These are phyloP conservation scores for Pezizomycotina sp. DNA, from an alignment of 2,329 filamentous ascomycete species.

Conservation along the genomic window DNA sequence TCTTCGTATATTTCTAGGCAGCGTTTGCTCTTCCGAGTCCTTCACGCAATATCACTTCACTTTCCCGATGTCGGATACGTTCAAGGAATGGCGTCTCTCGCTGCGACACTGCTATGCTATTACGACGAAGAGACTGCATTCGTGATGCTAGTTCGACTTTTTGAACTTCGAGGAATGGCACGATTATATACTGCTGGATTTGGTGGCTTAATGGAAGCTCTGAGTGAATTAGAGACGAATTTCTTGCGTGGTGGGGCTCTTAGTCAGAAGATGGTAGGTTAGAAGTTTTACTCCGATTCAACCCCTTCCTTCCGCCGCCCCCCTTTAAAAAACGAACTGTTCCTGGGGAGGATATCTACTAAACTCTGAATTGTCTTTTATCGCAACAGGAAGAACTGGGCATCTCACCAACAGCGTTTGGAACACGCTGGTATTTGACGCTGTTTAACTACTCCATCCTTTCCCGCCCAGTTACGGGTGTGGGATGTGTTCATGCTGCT, in stretches of 20 bases:
- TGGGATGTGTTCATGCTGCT: slow-evolving; percentile 98
- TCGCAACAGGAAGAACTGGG: slow-evolving; percentile 48
- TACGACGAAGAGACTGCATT: slow-evolving; percentile 92
- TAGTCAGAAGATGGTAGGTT: slow-evolving; percentile 58
- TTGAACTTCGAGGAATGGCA: slow-evolving; percentile 73
- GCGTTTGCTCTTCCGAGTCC: slow-evolving; percentile 73
- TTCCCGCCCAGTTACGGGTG: slow-evolving; percentile 79
- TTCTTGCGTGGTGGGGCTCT: slow-evolving; percentile 71
- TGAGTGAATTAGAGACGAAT: slow-evolving; percentile 66
- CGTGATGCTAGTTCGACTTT: slow-evolving; percentile 89
- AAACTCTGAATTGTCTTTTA: neutral
- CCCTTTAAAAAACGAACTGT: neutral
- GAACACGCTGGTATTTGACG: slow-evolving; percentile 91
- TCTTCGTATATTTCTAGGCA: slow-evolving; percentile 30
- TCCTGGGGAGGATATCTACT: neutral
- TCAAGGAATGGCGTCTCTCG: slow-evolving; percentile 90
- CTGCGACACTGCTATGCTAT: slow-evolving; percentile 84
- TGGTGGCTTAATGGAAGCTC: slow-evolving; percentile 65
- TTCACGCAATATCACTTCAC: slow-evolving; percentile 82
- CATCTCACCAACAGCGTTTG: slow-evolving; percentile 82
- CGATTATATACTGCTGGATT: slow-evolving; percentile 73
- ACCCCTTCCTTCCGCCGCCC: slow-evolving; percentile 6
- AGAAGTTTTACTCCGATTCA: slow-evolving; percentile 1
- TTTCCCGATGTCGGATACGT: slow-evolving; percentile 87
- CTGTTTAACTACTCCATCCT: slow-evolving; percentile 96